Percentiles rank a stretch among this genome's conserved stretches.
These are phyloP conservation scores for Lichtheimia ornata DNA, from an alignment of 371 early-diverging fungal genomes.

Conservation along the genomic window DNA sequence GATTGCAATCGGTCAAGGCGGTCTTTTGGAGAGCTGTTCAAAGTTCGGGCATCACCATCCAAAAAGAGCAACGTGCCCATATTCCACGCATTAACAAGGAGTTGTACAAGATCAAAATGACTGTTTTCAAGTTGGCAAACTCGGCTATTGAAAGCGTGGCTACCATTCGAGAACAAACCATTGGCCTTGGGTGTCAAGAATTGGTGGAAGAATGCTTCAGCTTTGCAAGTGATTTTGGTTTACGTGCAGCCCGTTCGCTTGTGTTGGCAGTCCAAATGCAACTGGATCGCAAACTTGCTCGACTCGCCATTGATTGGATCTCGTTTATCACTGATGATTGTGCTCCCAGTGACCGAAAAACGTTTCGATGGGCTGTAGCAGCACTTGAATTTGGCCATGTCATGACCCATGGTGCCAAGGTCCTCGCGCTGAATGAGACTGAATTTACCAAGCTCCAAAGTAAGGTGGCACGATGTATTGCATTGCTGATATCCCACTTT, in stretches of 20 bases:
- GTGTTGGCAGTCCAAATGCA: conserved; percentile 56
- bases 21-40: conserved; percentile 54
- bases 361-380: conserved; percentile 87
- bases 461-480: conserved; percentile 79
- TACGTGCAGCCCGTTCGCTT: conserved; percentile 67
- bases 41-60: conserved; percentile 47
- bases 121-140: conserved; percentile 60
- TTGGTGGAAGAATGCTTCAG: conserved; percentile 82
- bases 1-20: conserved; percentile 50
- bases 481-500: conserved; percentile 80
- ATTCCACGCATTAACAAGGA: conserved; percentile 61
- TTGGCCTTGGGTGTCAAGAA: conserved; percentile 66
- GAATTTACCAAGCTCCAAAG: conserved; percentile 74
- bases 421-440: conserved; percentile 64
- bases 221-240: conserved; percentile 82
- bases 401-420: conserved; percentile 75
- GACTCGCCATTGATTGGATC: conserved; percentile 85
- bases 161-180: conserved; percentile 57
- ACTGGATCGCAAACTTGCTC: conserved; percentile 62
- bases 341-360: conserved; percentile 75
- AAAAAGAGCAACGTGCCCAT: conserved; percentile 63
- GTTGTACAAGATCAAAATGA: conserved; percentile 63
- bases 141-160: conserved; percentile 58
- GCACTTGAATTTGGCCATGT: conserved; percentile 85
- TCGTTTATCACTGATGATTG: conserved; percentile 82